phyloP scores from a whole-genome alignment of 768 basidiomycete species.

The Heimioporus sp. region DNA sequence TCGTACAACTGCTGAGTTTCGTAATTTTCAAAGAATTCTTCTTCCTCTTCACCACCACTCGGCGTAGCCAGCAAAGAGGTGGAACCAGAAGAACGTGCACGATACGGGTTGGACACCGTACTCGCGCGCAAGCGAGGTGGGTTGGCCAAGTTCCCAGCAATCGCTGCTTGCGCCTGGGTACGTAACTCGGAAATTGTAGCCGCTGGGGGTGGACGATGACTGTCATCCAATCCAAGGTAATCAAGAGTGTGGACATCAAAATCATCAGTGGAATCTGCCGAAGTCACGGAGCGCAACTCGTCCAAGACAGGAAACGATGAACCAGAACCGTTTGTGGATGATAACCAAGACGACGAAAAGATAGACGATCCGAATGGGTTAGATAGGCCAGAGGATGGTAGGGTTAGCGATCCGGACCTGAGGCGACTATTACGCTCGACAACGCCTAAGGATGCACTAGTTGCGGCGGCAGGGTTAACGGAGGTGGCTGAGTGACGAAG shows the following conservation, averaged over 20 bases:
- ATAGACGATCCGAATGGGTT: constrained; percentile 87
- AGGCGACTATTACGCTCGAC: constrained; percentile 78
- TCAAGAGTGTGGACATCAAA: constrained; percentile 94
- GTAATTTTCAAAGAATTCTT: constrained; percentile 69
- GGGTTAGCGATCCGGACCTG: constrained; percentile 89
- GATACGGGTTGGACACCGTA: constrained; percentile 93
- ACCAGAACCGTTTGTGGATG: constrained; percentile 53
- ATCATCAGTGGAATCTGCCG: constrained; percentile 79
- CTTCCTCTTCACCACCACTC: constrained; percentile 64
- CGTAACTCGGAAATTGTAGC: constrained; percentile 88
- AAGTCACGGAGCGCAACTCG: constrained; percentile 77
- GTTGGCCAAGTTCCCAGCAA: constrained; percentile 78
- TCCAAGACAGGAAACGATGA: constrained; percentile 68
- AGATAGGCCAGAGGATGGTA: constrained; percentile 72
- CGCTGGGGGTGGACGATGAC: constrained; percentile 67
- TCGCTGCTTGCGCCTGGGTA: constrained; percentile 86
- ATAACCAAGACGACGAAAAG: constrained; percentile 89
- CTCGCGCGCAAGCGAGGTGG: constrained; percentile 82
- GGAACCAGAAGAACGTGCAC: constrained; percentile 57
- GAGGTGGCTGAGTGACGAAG: constrained; percentile 77
- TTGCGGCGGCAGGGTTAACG: constrained; percentile 52
- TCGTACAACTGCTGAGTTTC: constrained; percentile 39
- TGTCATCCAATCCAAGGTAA: constrained; percentile 92
- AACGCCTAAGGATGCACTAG: constrained; percentile 28
- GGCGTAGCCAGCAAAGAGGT: constrained; percentile 64